phyloP scores from a whole-genome alignment of 192 early-diverging fungal genomes.

The Coemansia nantahalensis region DNA sequence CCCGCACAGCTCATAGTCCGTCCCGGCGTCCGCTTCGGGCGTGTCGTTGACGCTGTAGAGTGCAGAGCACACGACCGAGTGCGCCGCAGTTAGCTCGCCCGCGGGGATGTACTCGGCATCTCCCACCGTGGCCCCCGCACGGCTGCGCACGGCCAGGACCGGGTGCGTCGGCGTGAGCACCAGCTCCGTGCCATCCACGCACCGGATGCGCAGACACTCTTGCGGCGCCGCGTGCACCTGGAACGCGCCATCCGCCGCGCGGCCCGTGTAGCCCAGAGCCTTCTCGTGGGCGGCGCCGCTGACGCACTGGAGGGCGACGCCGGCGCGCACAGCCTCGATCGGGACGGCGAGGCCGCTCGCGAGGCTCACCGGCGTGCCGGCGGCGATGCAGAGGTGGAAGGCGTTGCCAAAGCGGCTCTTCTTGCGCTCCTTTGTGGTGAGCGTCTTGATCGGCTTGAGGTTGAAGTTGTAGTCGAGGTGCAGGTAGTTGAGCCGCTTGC shows the following conservation, averaged over 20 bases:
- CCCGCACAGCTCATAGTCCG: slow-evolving; percentile 7
- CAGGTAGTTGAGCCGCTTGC: slow-evolving; percentile 97
- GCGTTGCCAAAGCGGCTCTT: slow-evolving; percentile 99
- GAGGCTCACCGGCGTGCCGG: slow-evolving; percentile 48
- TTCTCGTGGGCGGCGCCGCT: neutral
- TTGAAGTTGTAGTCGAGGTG: slow-evolving; percentile 99
- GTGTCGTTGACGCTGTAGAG: slow-evolving; percentile 26
- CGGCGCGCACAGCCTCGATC: slow-evolving; percentile 37
- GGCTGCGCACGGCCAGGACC: slow-evolving; percentile 30
- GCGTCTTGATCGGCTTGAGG: slow-evolving; percentile 97
- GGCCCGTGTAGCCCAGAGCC: slow-evolving; percentile 13
- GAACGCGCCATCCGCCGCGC: slow-evolving; percentile 32
- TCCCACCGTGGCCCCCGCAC: slow-evolving; percentile 9
- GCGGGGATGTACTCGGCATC: slow-evolving; percentile 39
- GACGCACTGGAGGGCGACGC: slow-evolving; percentile 29
- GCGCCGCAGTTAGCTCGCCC: slow-evolving; percentile 19
- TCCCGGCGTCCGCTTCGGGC: slow-evolving; percentile 4
- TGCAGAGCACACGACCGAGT: slow-evolving; percentile 45
- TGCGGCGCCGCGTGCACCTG: slow-evolving; percentile 40
- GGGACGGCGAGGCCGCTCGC: slow-evolving; percentile 41
- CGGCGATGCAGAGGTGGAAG: slow-evolving; percentile 78
- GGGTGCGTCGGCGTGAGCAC: slow-evolving; percentile 49
- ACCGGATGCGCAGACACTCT: slow-evolving; percentile 30
- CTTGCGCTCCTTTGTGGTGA: slow-evolving; percentile 99
- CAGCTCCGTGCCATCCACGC: slow-evolving; percentile 36